Base-by-base conservation (phyloP, 176 grass and related monocot species). In the Aegilops longissima region DNA sequence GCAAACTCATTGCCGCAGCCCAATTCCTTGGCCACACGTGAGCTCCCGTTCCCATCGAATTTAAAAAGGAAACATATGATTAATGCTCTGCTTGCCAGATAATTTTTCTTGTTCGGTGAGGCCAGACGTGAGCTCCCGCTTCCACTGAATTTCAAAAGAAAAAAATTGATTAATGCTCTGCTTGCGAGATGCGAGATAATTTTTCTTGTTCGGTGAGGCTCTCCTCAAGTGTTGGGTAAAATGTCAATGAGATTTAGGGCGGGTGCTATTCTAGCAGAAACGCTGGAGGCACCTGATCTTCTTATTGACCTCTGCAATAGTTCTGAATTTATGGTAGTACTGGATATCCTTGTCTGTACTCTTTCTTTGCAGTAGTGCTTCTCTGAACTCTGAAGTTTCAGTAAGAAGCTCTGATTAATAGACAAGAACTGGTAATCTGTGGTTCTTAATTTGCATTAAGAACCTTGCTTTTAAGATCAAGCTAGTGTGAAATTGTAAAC, bases 151-250 rank as follows among this genome's bases (percentile, higher is more conserved):
- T 30, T 72, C 73, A 25, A 16, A 66, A 70, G 69, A 27, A 54
- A 79, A 39, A 38, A 8, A 40, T 9, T 47, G 71, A 81, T 65
- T 49, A 40, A 40, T 84, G 33, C 6, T 82, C 34, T 29, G 3
- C 11, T 10, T 64, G 24, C 34, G 21, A 17, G 61, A 8, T 64
- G 24, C 34, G 21, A 17, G 61, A 8, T 6, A 30, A 11, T 16
- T 69, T 35, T 24, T 67, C 14, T 11, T 35, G 35, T 31, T 70
- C 12, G 1, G 5, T 45, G 79, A 14, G 18, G 56, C 23, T 42
- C 59, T 52, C 73, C 10, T 44, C 27, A 79, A 17, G 2, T 84
- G 81, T 64, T 84, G 56, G 75, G 83, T 64, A 30, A 64, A 88
- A 84, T 88, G 65, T 66, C 30, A n/a, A 11, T 52, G 16, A 20